phyloP scores from a whole-genome alignment of 179 eudicot genomes.

The Silene coronaria region DNA sequence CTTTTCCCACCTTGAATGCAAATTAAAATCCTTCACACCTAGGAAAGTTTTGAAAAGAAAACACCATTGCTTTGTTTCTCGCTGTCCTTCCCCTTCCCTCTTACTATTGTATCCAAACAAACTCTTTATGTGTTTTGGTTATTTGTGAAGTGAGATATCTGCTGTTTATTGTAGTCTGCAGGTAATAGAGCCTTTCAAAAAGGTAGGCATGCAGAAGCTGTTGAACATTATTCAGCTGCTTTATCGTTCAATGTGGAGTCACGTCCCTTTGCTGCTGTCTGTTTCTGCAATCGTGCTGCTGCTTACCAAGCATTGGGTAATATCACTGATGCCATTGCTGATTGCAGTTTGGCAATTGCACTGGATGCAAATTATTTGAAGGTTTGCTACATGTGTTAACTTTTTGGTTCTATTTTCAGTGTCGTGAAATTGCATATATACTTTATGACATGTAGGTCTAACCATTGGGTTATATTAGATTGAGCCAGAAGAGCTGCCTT shows the following conservation, averaged over 20 bases:
- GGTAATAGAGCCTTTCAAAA: constrained; percentile 79
- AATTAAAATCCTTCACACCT: too few species aligned
- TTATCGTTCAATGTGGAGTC: constrained; percentile 64
- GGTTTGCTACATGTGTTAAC: constrained; percentile 21
- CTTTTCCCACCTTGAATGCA: too few species aligned
- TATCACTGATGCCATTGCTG: constrained; percentile 82
- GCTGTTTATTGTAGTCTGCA: constrained; percentile 45
- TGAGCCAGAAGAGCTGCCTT: neutral
- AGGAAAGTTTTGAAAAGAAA: too few species aligned
- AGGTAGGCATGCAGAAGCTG: constrained; percentile 75
- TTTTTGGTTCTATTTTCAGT: neutral
- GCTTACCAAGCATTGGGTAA: constrained; percentile 77
- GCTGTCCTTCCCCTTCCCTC: too few species aligned
- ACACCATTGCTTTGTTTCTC: too few species aligned
- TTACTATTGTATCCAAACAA: too few species aligned
- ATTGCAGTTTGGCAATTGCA: constrained; percentile 88
- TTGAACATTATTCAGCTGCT: constrained; percentile 81
- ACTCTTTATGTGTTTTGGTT: neutral
- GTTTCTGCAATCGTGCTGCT: constrained; percentile 96
- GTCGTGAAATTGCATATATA: neutral
- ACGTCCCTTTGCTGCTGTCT: constrained; percentile 80
- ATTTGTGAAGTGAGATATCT: constrained; percentile 10
- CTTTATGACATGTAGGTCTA: neutral
- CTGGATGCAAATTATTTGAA: constrained; percentile 58
- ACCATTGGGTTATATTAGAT: neutral